A percentile compares a stretch with the other conserved stretches of the same genome.
These are phyloP conservation scores for Sanghuangporus weigelae DNA, from an alignment of 1,284 basidiomycete genomes.

Conservation along the genomic window DNA sequence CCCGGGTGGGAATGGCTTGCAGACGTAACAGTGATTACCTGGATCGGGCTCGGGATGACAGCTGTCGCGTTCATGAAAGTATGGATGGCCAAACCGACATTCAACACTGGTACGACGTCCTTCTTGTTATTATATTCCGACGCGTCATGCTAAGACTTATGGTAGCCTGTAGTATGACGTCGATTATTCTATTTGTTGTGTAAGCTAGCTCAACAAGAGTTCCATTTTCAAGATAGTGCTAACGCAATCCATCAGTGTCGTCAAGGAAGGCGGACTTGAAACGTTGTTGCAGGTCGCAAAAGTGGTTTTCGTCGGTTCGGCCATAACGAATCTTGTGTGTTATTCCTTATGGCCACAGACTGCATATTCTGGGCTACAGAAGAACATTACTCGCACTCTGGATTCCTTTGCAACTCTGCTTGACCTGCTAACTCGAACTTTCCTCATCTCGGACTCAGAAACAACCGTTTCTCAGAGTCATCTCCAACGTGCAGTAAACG, in stretches of 20 bases:
- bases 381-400: constrained; percentile 79
- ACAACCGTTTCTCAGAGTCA: constrained; percentile 48
- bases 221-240: constrained; percentile 1
- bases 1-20: constrained; percentile 67
- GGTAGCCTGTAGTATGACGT: constrained; percentile 86
- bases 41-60: constrained; percentile 82
- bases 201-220: constrained; percentile 33
- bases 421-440: constrained; percentile 73
- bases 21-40: constrained; percentile 64
- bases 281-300: constrained; percentile 70
- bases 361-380: constrained; percentile 79
- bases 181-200: constrained; percentile 84
- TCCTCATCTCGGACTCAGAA: constrained; percentile 48
- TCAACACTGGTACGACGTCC: constrained; percentile 72
- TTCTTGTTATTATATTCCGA: not conserved
- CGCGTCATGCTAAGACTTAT: not conserved
- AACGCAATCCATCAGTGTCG: constrained; percentile 45
- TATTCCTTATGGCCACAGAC: constrained; percentile 79
- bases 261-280: constrained; percentile 84
- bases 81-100: constrained; percentile 86
- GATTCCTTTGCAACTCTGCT: constrained; percentile 85
- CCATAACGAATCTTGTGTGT: constrained; percentile 81
- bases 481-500: constrained; percentile 69
- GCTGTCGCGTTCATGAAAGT: constrained; percentile 83
- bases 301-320: constrained; percentile 73